Evolutionary conservation across 805 yeast genomes (phyloP).

Genomic region (Yamadazyma ubonensis): DNA sequence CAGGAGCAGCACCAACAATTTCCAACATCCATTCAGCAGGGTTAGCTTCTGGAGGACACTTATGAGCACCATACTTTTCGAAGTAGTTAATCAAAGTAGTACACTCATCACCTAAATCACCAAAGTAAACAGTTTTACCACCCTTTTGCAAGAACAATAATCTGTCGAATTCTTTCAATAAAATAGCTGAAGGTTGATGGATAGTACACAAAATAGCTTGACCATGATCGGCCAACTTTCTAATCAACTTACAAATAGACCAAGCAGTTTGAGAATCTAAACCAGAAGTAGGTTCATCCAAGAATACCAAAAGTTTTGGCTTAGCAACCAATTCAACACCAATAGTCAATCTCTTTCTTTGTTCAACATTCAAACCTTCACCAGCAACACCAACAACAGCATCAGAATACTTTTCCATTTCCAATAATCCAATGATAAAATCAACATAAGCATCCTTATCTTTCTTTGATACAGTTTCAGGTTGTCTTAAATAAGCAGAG

Average conservation of each 20-base stretch:
- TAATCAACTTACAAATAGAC: slow-evolving; percentile 40
- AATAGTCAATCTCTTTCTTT: slow-evolving; percentile 41
- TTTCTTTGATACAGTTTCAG: slow-evolving; percentile 47
- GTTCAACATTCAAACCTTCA: slow-evolving; percentile 50
- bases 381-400: slow-evolving; percentile 78
- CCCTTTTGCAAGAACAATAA: slow-evolving; percentile 67
- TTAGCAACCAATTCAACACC: slow-evolving; percentile 44
- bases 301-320: slow-evolving; percentile 45
- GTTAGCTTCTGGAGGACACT: slow-evolving; percentile 38
- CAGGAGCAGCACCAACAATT: slow-evolving; percentile 81
- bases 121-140: slow-evolving; percentile 79
- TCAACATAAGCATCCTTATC: slow-evolving; percentile 72
- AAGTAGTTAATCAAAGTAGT: slow-evolving; percentile 59
- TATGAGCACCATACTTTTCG: slow-evolving; percentile 65
- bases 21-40: slow-evolving; percentile 84
- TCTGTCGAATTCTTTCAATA: slow-evolving; percentile 76
- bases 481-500: slow-evolving; percentile 73
- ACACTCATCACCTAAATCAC: slow-evolving; percentile 72
- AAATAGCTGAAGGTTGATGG: slow-evolving; percentile 82
- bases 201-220: slow-evolving; percentile 55
- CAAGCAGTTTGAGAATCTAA: slow-evolving; percentile 50
- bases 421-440: slow-evolving; percentile 61
- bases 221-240: slow-evolving; percentile 41
- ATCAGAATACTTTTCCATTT: slow-evolving; percentile 69
- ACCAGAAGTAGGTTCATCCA: slow-evolving; percentile 67